Evolutionary conservation across 768 basidiomycete genomes (phyloP).

Genomic region (Naganishia friedmannii): DNA sequence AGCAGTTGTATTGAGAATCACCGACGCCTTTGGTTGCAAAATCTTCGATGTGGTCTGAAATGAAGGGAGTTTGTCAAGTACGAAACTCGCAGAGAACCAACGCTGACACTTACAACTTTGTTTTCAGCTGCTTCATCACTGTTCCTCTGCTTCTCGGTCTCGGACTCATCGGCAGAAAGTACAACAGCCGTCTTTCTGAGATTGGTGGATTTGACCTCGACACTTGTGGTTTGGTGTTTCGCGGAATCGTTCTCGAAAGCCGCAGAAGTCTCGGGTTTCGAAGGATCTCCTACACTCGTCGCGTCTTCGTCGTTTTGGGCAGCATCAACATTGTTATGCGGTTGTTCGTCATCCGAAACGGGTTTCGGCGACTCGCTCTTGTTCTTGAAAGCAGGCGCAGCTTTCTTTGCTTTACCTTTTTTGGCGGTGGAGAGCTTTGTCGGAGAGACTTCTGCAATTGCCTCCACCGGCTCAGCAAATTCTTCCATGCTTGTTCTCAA

Average conservation of each 20-base stretch:
- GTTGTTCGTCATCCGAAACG: not conserved
- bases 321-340: not conserved
- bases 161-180: not conserved
- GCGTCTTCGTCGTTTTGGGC: not conserved
- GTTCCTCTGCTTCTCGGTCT: not conserved
- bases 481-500: not conserved
- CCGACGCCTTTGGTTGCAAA: slow-evolving; percentile 8
- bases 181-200: not conserved
- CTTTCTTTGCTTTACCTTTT: slow-evolving; percentile 2
- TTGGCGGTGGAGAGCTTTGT: not conserved
- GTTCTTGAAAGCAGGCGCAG: not conserved
- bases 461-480: not conserved
- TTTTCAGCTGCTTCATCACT: not conserved
- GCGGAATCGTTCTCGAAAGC: not conserved
- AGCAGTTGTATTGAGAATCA: slow-evolving; percentile 1
- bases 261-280: not conserved
- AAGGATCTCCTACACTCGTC: too few species aligned
- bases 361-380: not conserved
- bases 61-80: not conserved
- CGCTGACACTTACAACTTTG: not conserved
- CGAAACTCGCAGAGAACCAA: not conserved
- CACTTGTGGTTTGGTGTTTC: not conserved
- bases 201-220: not conserved
- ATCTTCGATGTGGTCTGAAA: slow-evolving; percentile 2
- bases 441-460: not conserved